A percentile compares a stretch with the other conserved stretches of the same genome.
Conservation (phyloP, 352 stramenopile species). For the Pythium plurisporium region DNA sequence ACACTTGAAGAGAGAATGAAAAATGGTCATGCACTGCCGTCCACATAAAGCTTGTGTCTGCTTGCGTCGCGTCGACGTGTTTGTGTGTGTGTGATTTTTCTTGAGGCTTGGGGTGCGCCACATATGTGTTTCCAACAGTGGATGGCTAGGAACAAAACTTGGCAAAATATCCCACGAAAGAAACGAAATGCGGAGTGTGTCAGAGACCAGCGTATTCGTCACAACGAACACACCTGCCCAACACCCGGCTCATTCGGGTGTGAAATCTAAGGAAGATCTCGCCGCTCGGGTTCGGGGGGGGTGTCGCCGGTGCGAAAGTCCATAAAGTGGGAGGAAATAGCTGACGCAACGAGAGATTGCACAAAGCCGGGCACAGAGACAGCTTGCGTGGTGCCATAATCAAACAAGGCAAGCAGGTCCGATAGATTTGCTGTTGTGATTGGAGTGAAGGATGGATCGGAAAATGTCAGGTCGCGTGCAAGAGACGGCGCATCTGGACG, state of each 20-base stretch:
- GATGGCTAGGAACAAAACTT: too few relatives aligned
- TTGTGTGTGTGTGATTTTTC: too few relatives aligned
- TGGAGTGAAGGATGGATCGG: background rate
- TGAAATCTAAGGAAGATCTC: background rate
- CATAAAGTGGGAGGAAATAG: background rate
- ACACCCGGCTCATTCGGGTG: background rate
- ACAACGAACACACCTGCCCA: background rate
- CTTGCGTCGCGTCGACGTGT: too few relatives aligned
- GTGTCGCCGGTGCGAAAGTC: too few relatives aligned
- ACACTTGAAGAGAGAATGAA: too few relatives aligned
- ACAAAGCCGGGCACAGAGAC: background rate
- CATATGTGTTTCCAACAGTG: too few relatives aligned
- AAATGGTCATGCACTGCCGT: too few relatives aligned
- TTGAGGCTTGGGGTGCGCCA: too few relatives aligned
- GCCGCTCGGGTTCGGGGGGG: too few relatives aligned
- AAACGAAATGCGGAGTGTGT: background rate
- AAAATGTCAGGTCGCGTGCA: background rate
- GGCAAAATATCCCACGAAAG: background rate
- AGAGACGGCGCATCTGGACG: background rate
- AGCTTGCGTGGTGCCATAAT: background rate
- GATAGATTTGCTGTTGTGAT: too few relatives aligned
- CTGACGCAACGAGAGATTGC: constrained; percentile 6
- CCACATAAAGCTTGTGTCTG: too few relatives aligned
- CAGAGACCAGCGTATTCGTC: background rate
- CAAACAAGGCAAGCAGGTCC: background rate